Base-by-base conservation (phyloP, 352 stramenopile species). In the Globisporangium polare region DNA sequence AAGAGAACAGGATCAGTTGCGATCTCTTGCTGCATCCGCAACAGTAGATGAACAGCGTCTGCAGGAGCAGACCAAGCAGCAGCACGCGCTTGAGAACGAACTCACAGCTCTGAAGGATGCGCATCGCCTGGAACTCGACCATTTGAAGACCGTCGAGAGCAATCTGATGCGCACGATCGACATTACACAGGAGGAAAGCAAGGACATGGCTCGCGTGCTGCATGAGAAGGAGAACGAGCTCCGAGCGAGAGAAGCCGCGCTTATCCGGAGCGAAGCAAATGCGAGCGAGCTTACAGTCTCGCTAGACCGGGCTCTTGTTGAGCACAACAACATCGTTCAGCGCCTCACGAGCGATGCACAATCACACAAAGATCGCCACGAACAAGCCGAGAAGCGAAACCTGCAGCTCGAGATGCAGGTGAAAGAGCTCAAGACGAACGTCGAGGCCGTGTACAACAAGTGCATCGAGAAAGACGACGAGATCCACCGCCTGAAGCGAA, bases 401-500 rank as follows among this genome's bases (percentile, higher is more conserved):
- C 39, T 22, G 20, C 63, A 79, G 12, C 58, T 88, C 5, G 76
- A 88, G 46, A 69, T 73, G 17, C 72, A 86, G 54, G 58, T 86
- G 8, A 53, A 63, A 0, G 76, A 88, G 24, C 63, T 89, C 6
- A 74, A 88, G 46, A 10, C 53, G 13, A 84, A 71, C n/a, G 49
- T 83, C 0, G 65, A 82, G 27, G 57, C 58, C 27, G 69, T 73
- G 5, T 87, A 73, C 58, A 86, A 70, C 67, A 81, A 74, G 50
- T 86, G 59, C 29, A 78, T 69, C 57, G 73, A 86, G 26, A 89
- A 82, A 43, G 82, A 91, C 29, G 76, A 88, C 24, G 69, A 70
- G 2, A 68, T 88, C 3, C 77, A 84, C 31, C 73, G 80, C 8
- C 53, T 88, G 10, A 84, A 84, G 31, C 81, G 74, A 27, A 65